Conservation (phyloP, 2,329 filamentous ascomycete species). For the Aspergillus candidus region DNA sequence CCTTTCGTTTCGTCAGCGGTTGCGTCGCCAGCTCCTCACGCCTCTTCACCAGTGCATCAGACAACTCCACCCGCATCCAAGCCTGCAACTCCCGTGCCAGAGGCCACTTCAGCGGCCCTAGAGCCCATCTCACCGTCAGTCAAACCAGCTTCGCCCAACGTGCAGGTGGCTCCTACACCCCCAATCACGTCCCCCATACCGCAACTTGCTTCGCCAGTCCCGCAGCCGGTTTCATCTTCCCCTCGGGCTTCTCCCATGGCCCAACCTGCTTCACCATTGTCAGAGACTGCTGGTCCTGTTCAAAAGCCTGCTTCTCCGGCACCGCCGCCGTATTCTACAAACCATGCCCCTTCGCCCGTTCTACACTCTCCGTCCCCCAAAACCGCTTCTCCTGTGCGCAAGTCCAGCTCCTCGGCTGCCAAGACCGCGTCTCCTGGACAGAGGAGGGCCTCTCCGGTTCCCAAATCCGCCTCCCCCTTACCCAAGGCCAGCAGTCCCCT, state of each 20-base stretch:
- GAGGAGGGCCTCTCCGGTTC: conserved; percentile 16
- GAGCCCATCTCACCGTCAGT: conserved; percentile 7
- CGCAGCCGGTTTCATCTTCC: background rate
- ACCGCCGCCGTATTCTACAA: conserved; percentile 4
- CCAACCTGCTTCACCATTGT: conserved; percentile 6
- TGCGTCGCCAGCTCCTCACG: conserved; percentile 5
- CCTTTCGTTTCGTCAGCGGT: conserved; percentile 6
- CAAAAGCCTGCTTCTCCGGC: conserved; percentile 10
- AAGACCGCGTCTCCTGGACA: conserved; percentile 11
- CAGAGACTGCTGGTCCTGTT: conserved; percentile 7
- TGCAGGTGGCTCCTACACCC: conserved; percentile 7
- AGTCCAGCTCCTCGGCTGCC: conserved; percentile 12
- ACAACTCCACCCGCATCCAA: conserved; percentile 12
- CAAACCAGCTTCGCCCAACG: conserved; percentile 11
- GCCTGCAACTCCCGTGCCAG: conserved; percentile 12
- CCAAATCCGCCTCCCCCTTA: conserved; percentile 22
- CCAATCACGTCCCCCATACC: conserved; percentile 7
- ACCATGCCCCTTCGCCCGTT: background rate
- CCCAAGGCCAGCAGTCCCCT: conserved; percentile 33
- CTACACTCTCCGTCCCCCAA: background rate
- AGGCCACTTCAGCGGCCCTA: conserved; percentile 7
- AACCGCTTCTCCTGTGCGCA: conserved; percentile 11
- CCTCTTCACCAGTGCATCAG: conserved; percentile 8
- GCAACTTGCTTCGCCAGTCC: conserved; percentile 7
- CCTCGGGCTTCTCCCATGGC: conserved; percentile 6